A percentile compares a stretch with the other conserved stretches of the same genome.
These are phyloP conservation scores for Rutidosis leptorrhynchoides DNA, from an alignment of 129 eudicot species.

Conservation along the genomic window DNA sequence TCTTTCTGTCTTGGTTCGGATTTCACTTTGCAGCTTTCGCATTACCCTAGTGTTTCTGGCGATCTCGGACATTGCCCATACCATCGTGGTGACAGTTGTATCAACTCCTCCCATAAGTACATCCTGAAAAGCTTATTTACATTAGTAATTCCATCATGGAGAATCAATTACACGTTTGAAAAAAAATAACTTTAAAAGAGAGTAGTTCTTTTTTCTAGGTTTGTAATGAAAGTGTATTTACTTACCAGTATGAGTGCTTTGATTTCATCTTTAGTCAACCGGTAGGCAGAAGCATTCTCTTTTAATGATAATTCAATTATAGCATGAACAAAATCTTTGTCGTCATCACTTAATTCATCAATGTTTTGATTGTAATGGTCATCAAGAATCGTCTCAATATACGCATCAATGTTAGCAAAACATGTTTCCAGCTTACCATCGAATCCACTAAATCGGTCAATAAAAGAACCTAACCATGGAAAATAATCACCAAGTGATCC, in stretches of 20 bases:
- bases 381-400: not conserved
- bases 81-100: not conserved
- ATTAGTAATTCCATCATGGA: too few relatives aligned
- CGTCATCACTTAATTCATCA: not conserved
- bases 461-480: not conserved
- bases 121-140: not conserved
- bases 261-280: not conserved
- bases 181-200: too few relatives aligned
- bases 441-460: not conserved
- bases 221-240: not conserved
- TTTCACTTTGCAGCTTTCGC: not conserved
- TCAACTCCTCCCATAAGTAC: not conserved
- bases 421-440: not conserved
- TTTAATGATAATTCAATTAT: not conserved
- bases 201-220: too few relatives aligned
- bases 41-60: not conserved
- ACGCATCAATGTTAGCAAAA: slow-evolving; percentile 1
- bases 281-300: not conserved
- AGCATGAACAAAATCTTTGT: not conserved
- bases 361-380: not conserved
- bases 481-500: not conserved
- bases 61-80: slow-evolving; percentile 11
- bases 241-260: not conserved
- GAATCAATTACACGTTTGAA: too few relatives aligned
- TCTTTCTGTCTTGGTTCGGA: not conserved